Conservation (phyloP, 169 alveolate genomes). For the Babesia sp. region DNA sequence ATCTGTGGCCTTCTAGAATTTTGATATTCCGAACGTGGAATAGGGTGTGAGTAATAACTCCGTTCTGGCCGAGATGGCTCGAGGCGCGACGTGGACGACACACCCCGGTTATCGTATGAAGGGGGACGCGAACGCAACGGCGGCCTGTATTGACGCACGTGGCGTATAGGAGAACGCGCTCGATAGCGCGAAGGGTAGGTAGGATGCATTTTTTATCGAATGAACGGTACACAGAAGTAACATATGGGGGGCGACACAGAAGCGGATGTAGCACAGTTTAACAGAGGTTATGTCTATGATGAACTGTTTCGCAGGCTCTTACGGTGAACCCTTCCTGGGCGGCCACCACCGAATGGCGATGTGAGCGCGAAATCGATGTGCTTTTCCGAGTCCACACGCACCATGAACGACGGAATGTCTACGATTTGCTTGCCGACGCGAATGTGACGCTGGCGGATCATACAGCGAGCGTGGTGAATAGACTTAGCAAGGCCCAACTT, state of each 20-base stretch:
- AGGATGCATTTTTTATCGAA: conserved; percentile 3
- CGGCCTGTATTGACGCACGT: conserved; percentile 17
- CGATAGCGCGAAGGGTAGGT: background rate
- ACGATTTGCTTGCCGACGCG: conserved; percentile 98
- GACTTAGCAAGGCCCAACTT: conserved; percentile 94
- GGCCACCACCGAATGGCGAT: conserved; percentile 96
- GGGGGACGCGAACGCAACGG: background rate
- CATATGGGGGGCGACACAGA: conserved; percentile 11
- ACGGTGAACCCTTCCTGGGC: conserved; percentile 96
- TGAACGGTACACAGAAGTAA: background rate
- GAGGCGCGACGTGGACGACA: background rate
- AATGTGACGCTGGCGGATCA: conserved; percentile 98
- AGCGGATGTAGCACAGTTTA: background rate
- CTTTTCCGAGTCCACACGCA: conserved; percentile 97
- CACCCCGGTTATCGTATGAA: conserved; percentile 13
- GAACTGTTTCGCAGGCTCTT: conserved; percentile 78
- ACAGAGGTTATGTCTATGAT: conserved; percentile 29
- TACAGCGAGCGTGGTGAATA: conserved; percentile 98
- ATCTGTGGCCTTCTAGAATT: conserved; percentile 2
- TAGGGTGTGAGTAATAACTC: background rate
- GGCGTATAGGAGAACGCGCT: conserved; percentile 26
- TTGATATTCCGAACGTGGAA: background rate
- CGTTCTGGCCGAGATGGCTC: conserved; percentile 1
- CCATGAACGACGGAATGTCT: conserved; percentile 98
- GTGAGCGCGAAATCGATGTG: conserved; percentile 95